These are phyloP conservation scores for Mikania micrantha DNA, from an alignment of 129 eudicot species.

Conservation along the genomic window DNA sequence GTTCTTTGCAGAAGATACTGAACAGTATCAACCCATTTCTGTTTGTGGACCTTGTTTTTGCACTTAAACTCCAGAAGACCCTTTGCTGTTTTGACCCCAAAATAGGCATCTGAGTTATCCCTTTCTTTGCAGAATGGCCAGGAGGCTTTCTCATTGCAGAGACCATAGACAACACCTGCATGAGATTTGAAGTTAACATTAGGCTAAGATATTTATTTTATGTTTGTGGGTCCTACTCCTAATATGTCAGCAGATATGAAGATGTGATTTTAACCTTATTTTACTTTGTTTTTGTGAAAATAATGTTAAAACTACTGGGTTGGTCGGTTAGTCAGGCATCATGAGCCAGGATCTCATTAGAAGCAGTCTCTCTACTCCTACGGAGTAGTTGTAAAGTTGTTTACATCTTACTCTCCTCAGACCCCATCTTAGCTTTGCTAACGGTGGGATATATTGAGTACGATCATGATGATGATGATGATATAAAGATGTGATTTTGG, in stretches of 20 bases:
- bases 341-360: no score
- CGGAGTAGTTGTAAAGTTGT: no score
- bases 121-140: conserved; percentile 67
- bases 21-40: conserved; percentile 77
- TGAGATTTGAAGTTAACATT: background rate
- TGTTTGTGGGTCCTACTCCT: background rate
- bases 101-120: conserved; percentile 56
- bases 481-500: background rate
- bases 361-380: no score
- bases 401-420: no score
- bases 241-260: background rate
- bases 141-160: conserved; percentile 52
- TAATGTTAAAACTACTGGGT: no score
- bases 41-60: conserved; percentile 70
- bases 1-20: conserved; percentile 44
- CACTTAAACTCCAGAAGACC: conserved; percentile 89
- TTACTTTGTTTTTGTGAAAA: no score
- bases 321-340: no score
- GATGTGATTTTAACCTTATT: background rate
- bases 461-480: background rate
- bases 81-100: conserved; percentile 73
- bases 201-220: background rate
- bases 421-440: no score
- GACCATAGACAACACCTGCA: conserved; percentile 75
- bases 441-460: no score